Evolutionary conservation across 805 yeast genomes (phyloP).

Genomic region (Kluyveromyces aestuarii): DNA sequence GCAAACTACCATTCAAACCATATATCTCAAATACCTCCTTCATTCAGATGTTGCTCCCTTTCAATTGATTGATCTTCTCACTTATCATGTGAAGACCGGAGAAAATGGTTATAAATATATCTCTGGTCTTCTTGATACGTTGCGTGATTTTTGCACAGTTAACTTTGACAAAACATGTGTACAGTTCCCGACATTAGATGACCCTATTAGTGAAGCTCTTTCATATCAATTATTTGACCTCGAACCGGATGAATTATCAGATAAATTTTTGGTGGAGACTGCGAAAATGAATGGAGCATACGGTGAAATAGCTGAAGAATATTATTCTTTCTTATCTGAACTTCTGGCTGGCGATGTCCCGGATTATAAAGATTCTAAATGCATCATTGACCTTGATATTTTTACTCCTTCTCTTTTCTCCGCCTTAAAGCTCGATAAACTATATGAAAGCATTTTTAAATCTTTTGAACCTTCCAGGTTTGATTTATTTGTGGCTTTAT

Average conservation of each 20-base stretch:
- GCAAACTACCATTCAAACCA: slow-evolving; percentile 41
- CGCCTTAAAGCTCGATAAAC: slow-evolving; percentile 8
- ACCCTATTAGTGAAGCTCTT: slow-evolving; percentile 17
- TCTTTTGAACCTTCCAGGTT: slow-evolving; percentile 20
- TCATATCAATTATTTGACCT: slow-evolving; percentile 17
- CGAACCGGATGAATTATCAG: slow-evolving; percentile 6
- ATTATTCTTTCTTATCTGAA: slow-evolving; percentile 19
- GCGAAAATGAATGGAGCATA: slow-evolving; percentile 13
- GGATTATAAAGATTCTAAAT: slow-evolving; percentile 16
- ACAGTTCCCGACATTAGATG: background rate
- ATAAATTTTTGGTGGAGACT: slow-evolving; percentile 22
- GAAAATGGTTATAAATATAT: slow-evolving; percentile 25
- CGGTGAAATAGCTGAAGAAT: slow-evolving; percentile 5
- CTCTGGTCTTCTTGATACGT: slow-evolving; percentile 25
- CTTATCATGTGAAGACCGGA: slow-evolving; percentile 29
- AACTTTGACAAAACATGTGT: slow-evolving; percentile 25
- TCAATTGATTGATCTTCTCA: slow-evolving; percentile 29
- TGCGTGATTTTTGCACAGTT: slow-evolving; percentile 30
- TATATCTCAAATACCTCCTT: slow-evolving; percentile 39
- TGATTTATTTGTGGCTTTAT: slow-evolving; percentile 21
- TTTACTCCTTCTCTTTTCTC: slow-evolving; percentile 23
- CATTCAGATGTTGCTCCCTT: slow-evolving; percentile 24
- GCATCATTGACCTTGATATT: slow-evolving; percentile 16
- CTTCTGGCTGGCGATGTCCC: slow-evolving; percentile 16
- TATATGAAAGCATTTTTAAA: slow-evolving; percentile 10